Conservation (phyloP, 306 rosid species). For the Cotoneaster glaucophyllus region DNA sequence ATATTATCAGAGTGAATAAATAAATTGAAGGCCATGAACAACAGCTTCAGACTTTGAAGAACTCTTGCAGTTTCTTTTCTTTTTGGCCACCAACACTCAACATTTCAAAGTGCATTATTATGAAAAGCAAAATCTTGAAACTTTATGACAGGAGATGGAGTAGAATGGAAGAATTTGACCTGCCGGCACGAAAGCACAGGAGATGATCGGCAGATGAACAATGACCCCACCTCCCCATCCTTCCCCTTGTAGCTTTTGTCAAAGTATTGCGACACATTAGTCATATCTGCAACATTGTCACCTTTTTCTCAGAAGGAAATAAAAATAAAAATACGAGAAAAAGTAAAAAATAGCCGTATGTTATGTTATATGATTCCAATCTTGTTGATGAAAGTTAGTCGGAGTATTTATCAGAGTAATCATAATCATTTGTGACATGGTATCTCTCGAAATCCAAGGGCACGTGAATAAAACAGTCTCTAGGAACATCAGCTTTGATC, state of each 20-base stretch:
- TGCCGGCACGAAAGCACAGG: constrained; percentile 20
- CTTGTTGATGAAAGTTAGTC: constrained; percentile 3
- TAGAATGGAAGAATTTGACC: constrained; percentile 47
- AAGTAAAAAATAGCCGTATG: neutral
- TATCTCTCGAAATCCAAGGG: constrained; percentile 29
- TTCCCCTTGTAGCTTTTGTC: constrained; percentile 6
- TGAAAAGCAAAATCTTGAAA: neutral
- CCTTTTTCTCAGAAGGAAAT: neutral
- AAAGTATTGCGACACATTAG: constrained; percentile 3
- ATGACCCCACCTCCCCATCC: neutral
- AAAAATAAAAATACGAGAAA: neutral
- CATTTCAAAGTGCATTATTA: constrained; percentile 6
- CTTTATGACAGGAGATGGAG: constrained; percentile 30
- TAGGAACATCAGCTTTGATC: constrained; percentile 23
- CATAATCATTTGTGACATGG: constrained; percentile 27
- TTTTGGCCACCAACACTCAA: neutral
- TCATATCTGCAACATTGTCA: neutral
- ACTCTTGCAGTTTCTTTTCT: neutral
- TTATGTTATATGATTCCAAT: constrained; percentile 12
- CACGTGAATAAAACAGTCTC: constrained; percentile 26
- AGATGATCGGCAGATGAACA: neutral
- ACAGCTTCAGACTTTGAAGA: neutral
- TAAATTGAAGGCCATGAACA: neutral
- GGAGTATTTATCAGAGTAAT: constrained; percentile 15
- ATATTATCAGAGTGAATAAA: too few species aligned